These are phyloP conservation scores for Mrakia gelida DNA, from an alignment of 768 basidiomycete genomes.

Conservation along the genomic window DNA sequence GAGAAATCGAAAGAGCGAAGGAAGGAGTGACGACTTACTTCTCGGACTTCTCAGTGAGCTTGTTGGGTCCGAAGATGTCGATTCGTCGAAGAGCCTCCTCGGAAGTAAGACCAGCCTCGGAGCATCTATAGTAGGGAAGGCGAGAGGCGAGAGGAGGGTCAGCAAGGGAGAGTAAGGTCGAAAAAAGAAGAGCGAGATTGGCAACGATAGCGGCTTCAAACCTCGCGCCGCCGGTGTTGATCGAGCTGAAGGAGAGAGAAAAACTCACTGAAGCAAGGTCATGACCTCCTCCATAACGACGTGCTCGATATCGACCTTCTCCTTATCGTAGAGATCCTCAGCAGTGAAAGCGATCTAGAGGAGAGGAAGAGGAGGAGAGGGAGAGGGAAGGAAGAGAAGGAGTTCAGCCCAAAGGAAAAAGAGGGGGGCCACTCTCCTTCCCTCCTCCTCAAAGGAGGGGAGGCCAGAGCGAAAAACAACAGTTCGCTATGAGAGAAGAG, in stretches of 20 bases:
- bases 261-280: constrained; percentile 69
- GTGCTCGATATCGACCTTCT: constrained; percentile 98
- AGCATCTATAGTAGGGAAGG: constrained; percentile 50
- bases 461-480: neutral
- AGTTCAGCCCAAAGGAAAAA: neutral
- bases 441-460: neutral
- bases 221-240: neutral
- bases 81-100: constrained; percentile 79
- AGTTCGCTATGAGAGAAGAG: neutral
- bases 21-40: constrained; percentile 38
- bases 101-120: constrained; percentile 66
- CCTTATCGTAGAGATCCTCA: constrained; percentile 73
- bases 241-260: neutral
- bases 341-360: constrained; percentile 45
- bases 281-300: constrained; percentile 95
- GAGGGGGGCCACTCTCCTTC: neutral
- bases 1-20: neutral
- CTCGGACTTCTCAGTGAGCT: constrained; percentile 65
- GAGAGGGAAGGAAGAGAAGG: neutral
- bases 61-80: constrained; percentile 94
- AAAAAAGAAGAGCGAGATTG: constrained; percentile 6
- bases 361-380: neutral
- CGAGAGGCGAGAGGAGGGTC: neutral
- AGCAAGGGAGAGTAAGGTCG: neutral
- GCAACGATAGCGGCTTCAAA: constrained; percentile 18